Conservation (phyloP, 495 filamentous ascomycete genomes). For the Tuber microsphaerosporum region DNA sequence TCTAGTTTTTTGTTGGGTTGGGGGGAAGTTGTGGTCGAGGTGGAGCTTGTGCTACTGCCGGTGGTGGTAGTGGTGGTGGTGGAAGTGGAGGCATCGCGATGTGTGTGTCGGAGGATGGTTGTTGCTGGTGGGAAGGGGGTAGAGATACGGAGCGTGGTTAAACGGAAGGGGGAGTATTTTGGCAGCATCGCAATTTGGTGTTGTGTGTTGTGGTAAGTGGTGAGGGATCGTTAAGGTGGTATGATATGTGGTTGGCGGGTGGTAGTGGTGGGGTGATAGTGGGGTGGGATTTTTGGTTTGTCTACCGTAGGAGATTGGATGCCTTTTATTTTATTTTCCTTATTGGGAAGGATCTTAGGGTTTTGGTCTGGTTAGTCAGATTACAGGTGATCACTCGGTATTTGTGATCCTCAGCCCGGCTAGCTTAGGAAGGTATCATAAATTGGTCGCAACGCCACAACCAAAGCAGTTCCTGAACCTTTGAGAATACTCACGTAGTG, state of each 20-base stretch:
- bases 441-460: neutral
- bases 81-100: conserved; percentile 43
- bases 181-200: neutral
- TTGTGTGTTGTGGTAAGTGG: neutral
- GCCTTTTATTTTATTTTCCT: neutral
- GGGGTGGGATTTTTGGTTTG: neutral
- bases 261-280: neutral
- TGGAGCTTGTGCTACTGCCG: conserved; percentile 43
- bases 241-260: neutral
- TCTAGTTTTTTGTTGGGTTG: conserved; percentile 51
- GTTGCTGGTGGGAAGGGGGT: conserved; percentile 5
- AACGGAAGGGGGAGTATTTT: neutral
- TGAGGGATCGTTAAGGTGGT: neutral
- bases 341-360: neutral
- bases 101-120: conserved; percentile 30
- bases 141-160: neutral
- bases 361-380: neutral
- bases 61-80: conserved; percentile 21
- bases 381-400: neutral
- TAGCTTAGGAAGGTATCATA: neutral
- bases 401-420: neutral
- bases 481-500: neutral
- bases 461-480: neutral
- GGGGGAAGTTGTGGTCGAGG: conserved; percentile 33
- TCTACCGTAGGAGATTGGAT: neutral